Evolutionary conservation across 306 rosid species (phyloP).

Genomic region (Cucumis hystrix): DNA sequence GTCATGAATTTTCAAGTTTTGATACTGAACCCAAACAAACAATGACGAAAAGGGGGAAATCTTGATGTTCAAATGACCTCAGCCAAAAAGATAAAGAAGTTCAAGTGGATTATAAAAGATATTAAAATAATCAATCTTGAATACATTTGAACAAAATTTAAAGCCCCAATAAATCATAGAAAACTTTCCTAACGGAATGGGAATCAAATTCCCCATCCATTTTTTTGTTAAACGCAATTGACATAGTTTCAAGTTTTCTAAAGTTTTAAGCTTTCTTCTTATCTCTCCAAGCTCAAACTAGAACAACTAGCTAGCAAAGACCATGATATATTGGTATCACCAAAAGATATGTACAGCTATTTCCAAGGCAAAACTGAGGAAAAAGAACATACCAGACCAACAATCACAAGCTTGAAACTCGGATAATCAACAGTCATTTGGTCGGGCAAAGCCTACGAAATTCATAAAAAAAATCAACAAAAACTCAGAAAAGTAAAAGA

Average conservation of each 20-base stretch:
- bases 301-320: not conserved
- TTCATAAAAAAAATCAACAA: not conserved
- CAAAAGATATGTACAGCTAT: not conserved
- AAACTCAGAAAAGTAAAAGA: not conserved
- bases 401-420: slow-evolving; percentile 70
- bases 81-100: not conserved
- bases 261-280: not conserved
- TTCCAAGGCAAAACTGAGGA: not conserved
- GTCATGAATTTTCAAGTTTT: not conserved
- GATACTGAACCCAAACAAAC: not conserved
- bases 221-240: not conserved
- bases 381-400: slow-evolving; percentile 36
- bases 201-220: not conserved
- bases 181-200: not conserved
- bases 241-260: not conserved
- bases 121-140: not conserved
- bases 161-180: too few species aligned
- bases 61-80: not conserved
- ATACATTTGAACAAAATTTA: not conserved
- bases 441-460: not conserved
- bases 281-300: not conserved
- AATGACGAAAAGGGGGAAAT: not conserved
- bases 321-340: not conserved
- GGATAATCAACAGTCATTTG: slow-evolving; percentile 25
- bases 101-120: not conserved